Evolutionary conservation across 768 basidiomycete genomes (phyloP), one percentile per base, ranked within the genome.

Genomic region (Lactarius hatsudake): DNA sequence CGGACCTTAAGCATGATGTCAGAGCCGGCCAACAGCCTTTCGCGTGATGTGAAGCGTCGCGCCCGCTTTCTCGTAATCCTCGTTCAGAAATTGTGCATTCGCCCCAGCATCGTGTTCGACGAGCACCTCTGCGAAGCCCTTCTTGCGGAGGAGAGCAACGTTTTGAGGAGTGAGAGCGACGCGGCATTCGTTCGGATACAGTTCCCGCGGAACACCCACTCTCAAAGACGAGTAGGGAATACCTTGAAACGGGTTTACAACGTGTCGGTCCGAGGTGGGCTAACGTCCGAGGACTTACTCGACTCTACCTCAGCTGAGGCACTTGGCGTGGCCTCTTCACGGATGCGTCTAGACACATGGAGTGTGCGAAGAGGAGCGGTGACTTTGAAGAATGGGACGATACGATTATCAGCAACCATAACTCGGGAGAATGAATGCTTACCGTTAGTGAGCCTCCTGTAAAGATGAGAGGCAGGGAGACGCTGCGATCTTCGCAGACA

Each of bases 1-100:
- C 91, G 84, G 67, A 95, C 93, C 84, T 95, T 95, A 69, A 95
- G 80, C 74, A 94, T 80, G 73, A 95, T 91, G 74, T 95, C 92
- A 1, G 89, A 80, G 54, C 79, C 79, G 58, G 77, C 79, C 74
- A 86, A 89, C n/a, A 93, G 77, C 69, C 91, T 86, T 64, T 89
- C 86, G 66, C 81, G 81, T 58, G 88, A 85, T n/a, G 87, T 89
- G n/a, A 67, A 95, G 76, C 8, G 85, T 87, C 43, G 92, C 93
- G 8, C 93, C 93, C 32, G 91, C 93, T 43, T 86, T 84, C 66
- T 78, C 79, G 73, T 93, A 95, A 55, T 90, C 88, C 74, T 87
- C 89, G 72, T 95, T 90, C 68, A 87, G 78, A 76, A 94, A 95
- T 74, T 93, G 88, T 6, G 93, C 87, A 60, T 85, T 81, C 43